Base-by-base conservation (phyloP, 768 basidiomycete genomes). In the Termitomyces bulborhizus region DNA sequence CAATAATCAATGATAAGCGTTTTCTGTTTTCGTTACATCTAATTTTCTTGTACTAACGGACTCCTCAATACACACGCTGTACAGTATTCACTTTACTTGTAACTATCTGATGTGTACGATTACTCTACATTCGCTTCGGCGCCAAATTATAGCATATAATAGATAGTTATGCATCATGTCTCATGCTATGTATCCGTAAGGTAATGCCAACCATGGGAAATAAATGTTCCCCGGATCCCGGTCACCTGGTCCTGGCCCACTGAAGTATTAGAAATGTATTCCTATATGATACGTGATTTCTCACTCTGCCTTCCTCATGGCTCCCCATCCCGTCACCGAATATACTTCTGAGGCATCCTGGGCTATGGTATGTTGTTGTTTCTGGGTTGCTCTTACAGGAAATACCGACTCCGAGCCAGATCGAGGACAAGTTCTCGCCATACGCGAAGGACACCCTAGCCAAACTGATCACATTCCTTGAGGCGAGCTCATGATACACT, bases 381-480 rank as follows among this genome's bases (percentile, higher is more conserved):
- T 21, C 32, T 44, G 7, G 18, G 39, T 4, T 15, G 8, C 12
- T 6, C 21, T n/a, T 27, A 18, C 36, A 46, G n/a, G 37, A 40
- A 43, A 57, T 32, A 21, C n/a, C 27, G 18, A 46, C 15, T 43
- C 6, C 18, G 49, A 45, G 11, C 9, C 37, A 93, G 90, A 73
- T 95, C 56, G 90, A 96, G 74, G 87, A 91, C 79, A 94, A 92
- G 74, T 91, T 98, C 79, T 91, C 93, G 6, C 82, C 86, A 6
- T 90, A 80, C 63, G 97, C 87, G 21, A 95, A 93, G 71, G 87
- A 93, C 63, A 89, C 83, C 4, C 76, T 99, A 39, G 79, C 83
- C 37, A 93, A 86, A 64, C 81, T 99, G 48, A 80, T 96, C 65
- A 73, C 73, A 34, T 99, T 98, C 68, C 78, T 95, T 53, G 83